These are phyloP conservation scores for Microstegium vimineum DNA, from an alignment of 176 grass and related monocot species.

Conservation along the genomic window DNA sequence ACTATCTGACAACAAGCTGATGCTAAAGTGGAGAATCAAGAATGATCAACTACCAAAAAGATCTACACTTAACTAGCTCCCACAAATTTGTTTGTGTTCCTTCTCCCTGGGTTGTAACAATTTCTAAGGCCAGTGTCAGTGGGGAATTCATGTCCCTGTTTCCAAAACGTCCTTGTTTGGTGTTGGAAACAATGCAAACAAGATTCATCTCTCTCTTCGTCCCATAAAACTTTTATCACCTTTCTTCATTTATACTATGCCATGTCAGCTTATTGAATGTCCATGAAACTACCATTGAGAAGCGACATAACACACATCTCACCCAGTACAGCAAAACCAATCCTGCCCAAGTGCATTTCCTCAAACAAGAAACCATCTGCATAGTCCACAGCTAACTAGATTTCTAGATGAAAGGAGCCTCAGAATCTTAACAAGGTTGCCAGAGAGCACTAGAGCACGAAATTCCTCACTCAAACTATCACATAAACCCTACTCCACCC, in stretches of 20 bases:
- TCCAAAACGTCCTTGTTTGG: too few species aligned
- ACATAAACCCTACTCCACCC: constrained; percentile 12
- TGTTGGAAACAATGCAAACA: too few species aligned
- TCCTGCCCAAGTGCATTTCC: not conserved
- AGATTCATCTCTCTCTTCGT: too few species aligned
- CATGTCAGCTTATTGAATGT: too few species aligned
- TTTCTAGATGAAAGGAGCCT: not conserved
- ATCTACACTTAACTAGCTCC: not conserved
- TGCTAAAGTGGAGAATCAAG: not conserved
- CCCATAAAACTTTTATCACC: too few species aligned
- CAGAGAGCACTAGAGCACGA: not conserved
- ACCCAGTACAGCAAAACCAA: not conserved
- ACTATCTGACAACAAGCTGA: not conserved
- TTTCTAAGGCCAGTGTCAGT: not conserved
- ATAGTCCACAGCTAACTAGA: not conserved
- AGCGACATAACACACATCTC: not conserved
- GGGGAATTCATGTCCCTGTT: too few species aligned
- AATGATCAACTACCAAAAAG: not conserved
- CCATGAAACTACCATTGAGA: too few species aligned
- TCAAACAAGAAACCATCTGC: constrained; percentile 8
- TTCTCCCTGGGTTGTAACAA: not conserved
- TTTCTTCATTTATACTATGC: too few species aligned
- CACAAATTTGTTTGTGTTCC: not conserved
- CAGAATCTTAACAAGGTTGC: not conserved
- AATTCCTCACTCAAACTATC: not conserved